A percentile compares a stretch with the other conserved stretches of the same genome.
phyloP scores from a whole-genome alignment of 345 rosid genomes.

The Boechera stricta region DNA sequence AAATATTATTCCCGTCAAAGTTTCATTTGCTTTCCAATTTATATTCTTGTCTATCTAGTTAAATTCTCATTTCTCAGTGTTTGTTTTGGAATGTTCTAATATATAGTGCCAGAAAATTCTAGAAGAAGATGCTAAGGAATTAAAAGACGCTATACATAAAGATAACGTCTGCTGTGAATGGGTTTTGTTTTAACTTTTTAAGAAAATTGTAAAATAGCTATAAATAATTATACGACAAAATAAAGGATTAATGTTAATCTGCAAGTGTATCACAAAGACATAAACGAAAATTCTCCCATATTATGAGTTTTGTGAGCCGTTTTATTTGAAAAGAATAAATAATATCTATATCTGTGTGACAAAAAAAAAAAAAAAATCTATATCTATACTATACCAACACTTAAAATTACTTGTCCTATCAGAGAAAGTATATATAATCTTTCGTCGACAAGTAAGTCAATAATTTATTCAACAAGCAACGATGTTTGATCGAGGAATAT shows the following conservation, averaged over 20 bases:
- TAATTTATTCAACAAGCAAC: constrained; percentile 33
- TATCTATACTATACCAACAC: neutral
- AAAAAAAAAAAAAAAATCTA: too few species aligned
- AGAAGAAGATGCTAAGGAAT: constrained; percentile 26
- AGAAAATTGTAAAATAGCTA: neutral
- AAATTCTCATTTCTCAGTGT: constrained; percentile 5
- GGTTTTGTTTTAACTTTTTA: neutral
- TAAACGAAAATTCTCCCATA: neutral
- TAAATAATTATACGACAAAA: neutral
- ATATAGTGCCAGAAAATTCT: constrained; percentile 24
- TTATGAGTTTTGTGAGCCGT: neutral
- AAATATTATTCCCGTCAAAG: constrained; percentile 45
- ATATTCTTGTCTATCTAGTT: constrained; percentile 42
- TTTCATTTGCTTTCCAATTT: constrained; percentile 33
- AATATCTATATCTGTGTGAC: neutral
- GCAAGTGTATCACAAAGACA: neutral
- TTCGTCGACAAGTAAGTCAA: constrained; percentile 25
- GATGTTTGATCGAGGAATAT: constrained; percentile 29
- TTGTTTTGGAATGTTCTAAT: constrained; percentile 39
- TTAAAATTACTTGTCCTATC: constrained; percentile 3
- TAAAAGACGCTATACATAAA: neutral
- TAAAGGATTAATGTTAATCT: neutral
- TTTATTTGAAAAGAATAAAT: neutral
- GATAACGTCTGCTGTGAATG: neutral
- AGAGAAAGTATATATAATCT: constrained; percentile 18